Percentiles rank a stretch among this genome's conserved stretches.
phyloP scores from a whole-genome alignment of 441 rosid genomes.

The Flueggea neowawraea region DNA sequence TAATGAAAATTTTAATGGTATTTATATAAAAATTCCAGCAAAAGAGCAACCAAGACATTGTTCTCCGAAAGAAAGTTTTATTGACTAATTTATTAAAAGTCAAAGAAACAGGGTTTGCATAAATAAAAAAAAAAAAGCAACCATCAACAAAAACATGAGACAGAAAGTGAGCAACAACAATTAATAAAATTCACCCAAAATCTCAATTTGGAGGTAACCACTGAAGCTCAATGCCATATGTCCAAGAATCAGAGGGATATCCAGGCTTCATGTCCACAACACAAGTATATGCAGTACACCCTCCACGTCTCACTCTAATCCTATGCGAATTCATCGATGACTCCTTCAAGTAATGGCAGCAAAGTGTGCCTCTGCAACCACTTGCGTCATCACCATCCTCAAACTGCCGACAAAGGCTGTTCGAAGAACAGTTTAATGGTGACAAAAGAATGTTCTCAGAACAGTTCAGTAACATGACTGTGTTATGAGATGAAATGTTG shows the following conservation, averaged over 20 bases:
- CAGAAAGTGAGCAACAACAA: too few species aligned
- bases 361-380: conserved; percentile 41
- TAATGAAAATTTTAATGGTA: too few species aligned
- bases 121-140: too few species aligned
- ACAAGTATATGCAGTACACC: conserved; percentile 53
- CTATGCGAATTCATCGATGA: conserved; percentile 42
- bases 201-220: conserved; percentile 33
- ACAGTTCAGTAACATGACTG: conserved; percentile 57
- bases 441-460: conserved; percentile 34
- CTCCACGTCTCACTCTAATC: conserved; percentile 51
- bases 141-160: too few species aligned
- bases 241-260: conserved; percentile 34
- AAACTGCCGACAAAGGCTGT: conserved; percentile 38
- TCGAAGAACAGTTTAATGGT: conserved; percentile 49
- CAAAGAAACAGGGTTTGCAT: too few species aligned
- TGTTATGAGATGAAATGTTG: conserved; percentile 54
- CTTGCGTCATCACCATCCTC: conserved; percentile 28
- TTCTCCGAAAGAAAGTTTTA: too few species aligned
- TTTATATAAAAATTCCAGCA: too few species aligned
- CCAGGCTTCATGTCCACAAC: conserved; percentile 31
- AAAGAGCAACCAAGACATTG: too few species aligned
- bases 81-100: too few species aligned
- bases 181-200: too few species aligned
- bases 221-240: conserved; percentile 57
- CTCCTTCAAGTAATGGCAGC: conserved; percentile 64